Evolutionary conservation across 495 filamentous ascomycete genomes (phyloP), one percentile per base, ranked within the genome.

Genomic region (Hypoxylon lienhwacheense): DNA sequence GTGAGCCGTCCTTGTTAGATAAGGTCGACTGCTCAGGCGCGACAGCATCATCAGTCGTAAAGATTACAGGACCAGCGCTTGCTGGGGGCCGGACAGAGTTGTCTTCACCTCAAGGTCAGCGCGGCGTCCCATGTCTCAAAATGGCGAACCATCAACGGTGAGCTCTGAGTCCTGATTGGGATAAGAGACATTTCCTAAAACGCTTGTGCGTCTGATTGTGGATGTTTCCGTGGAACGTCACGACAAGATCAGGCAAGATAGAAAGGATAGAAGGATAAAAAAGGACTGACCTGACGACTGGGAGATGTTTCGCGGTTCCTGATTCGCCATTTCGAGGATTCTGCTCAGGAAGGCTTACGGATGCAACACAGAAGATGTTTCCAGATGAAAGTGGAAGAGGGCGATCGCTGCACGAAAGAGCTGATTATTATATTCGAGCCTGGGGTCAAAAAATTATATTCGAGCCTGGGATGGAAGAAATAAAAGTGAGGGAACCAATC

Each of bases 361-460:
- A 25, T 63, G 28, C 48, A 63, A 63, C 36, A 63, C 59, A 50
- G 34, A 54, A 58, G 35, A 44, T 58, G 59, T 63, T 63, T 63
- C 59, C 34, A 33, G 44, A 56, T 58, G 43, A 50, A 48, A 57
- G 53, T 53, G 43, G 44, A 40, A 53, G 35, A 57, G 48, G 50
- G n/a, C 36, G 59, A 63, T 63, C 59, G 33, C 48, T 57, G 48
- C 43, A 58, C 47, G 24, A 45, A 48, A 48, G 36, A 48, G 36
- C 52, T 53, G 47, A 53, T 63, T 24, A 54, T 51, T 63, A 63
- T 63, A 63, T 52, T 37, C 36, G 41, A 46, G 31, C 32, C 31
- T 58, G 53, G n/a, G 59, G 24, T 50, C 48, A 26, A 22, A 47
- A 37, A 21, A 54, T 51, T 63, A 63, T 63, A 63, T 52, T 37